phyloP scores from a whole-genome alignment of 176 grass and related monocot species.

The Otatea glauca region DNA sequence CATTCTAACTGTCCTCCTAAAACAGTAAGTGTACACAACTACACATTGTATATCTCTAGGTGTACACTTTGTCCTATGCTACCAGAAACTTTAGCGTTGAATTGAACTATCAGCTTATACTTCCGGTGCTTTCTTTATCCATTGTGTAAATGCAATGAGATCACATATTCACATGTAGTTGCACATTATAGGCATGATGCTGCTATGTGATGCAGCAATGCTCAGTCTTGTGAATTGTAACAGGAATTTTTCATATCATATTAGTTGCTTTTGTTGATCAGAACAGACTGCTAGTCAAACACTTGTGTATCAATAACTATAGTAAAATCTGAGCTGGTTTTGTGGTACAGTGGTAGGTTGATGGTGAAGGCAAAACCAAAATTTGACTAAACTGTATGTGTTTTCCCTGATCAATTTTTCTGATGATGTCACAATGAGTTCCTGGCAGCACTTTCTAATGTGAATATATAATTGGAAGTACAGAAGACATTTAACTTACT shows the following conservation, averaged over 20 bases:
- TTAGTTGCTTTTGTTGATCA: slow-evolving; percentile 17
- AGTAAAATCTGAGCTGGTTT: slow-evolving; percentile 10
- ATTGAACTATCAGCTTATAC: slow-evolving; percentile 14
- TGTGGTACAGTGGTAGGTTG: slow-evolving; percentile 31
- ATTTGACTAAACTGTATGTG: not conserved
- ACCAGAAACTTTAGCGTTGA: not conserved
- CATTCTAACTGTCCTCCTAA: slow-evolving; percentile 15
- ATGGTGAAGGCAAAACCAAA: not conserved
- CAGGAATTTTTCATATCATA: no score
- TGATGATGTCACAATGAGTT: slow-evolving; percentile 15
- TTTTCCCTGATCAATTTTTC: not conserved
- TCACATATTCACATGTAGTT: not conserved
- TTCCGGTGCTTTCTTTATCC: not conserved
- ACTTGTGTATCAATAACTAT: not conserved
- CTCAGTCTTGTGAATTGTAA: not conserved
- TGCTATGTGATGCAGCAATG: slow-evolving; percentile 6
- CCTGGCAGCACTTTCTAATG: not conserved
- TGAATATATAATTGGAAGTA: not conserved
- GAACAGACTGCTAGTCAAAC: not conserved
- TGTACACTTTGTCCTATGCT: slow-evolving; percentile 1
- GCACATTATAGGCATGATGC: not conserved
- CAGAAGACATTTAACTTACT: not conserved
- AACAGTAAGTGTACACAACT: not conserved
- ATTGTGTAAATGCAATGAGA: not conserved
- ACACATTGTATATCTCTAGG: not conserved